A percentile compares a stretch with the other conserved stretches of the same genome.
These are phyloP conservation scores for Paracoccidioides lutzii DNA, from an alignment of 2,329 filamentous ascomycete species.

Conservation along the genomic window DNA sequence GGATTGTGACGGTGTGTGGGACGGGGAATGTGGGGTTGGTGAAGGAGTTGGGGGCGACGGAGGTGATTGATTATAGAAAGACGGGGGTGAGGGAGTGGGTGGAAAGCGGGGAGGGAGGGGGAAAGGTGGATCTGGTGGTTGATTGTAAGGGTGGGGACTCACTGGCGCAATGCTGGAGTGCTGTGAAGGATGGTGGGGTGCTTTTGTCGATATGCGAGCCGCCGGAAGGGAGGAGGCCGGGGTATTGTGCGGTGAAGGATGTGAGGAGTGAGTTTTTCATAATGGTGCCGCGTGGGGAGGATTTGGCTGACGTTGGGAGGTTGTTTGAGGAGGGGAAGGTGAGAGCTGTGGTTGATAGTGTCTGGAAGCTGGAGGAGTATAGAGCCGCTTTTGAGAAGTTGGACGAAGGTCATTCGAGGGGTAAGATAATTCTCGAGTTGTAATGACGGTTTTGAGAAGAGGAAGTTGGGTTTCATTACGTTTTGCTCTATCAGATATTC, in stretches of 20 bases:
- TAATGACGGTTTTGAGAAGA: background rate
- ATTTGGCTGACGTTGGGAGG: slow-evolving; percentile 26
- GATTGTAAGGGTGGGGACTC: slow-evolving; percentile 33
- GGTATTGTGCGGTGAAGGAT: slow-evolving; percentile 12
- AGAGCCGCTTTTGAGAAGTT: slow-evolving; percentile 27
- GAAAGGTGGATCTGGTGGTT: slow-evolving; percentile 32
- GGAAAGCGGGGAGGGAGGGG: slow-evolving; percentile 10
- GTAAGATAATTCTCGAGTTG: slow-evolving; percentile 28
- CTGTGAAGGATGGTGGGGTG: slow-evolving; percentile 23
- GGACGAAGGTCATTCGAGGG: slow-evolving; percentile 27
- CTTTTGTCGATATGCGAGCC: slow-evolving; percentile 31
- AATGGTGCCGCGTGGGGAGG: slow-evolving; percentile 24
- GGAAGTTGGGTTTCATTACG: background rate
- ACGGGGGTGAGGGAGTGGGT: slow-evolving; percentile 23
- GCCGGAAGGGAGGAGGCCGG: slow-evolving; percentile 20
- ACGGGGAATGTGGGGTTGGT: slow-evolving; percentile 29
- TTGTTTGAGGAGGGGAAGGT: slow-evolving; percentile 28
- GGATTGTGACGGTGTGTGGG: slow-evolving; percentile 27
- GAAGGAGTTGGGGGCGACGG: slow-evolving; percentile 27
- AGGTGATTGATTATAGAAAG: slow-evolving; percentile 30
- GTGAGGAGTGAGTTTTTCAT: slow-evolving; percentile 31
- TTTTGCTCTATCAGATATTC: background rate
- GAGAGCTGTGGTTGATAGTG: slow-evolving; percentile 27
- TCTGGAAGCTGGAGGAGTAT: slow-evolving; percentile 29
- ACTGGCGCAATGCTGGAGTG: slow-evolving; percentile 30